Base-by-base conservation (phyloP, 2,329 filamentous ascomycete species). In the Penicillium aurantiogriseum region DNA sequence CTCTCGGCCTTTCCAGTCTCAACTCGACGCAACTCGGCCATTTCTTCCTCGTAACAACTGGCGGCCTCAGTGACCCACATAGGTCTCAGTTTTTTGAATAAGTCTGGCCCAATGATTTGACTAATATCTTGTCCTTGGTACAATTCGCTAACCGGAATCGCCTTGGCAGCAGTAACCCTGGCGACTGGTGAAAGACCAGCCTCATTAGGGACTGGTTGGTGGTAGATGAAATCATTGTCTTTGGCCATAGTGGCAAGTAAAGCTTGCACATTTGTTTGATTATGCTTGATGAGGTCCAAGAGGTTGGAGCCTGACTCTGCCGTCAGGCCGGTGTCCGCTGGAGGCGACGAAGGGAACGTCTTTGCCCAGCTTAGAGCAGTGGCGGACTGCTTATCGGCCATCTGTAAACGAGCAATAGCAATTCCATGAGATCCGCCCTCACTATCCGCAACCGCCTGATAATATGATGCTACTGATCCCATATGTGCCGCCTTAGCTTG, bases 181-280 rank as follows among this genome's bases (percentile, higher is more conserved):
- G 92, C 84, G 48, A 99, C 92, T 1, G 88, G 83, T 1, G 90
- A 79, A 13, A 99, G 79, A 29, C 88, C 88, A 4, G 92, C 90
- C 74, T 97, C 92, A 10, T 88, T 87, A 0, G 94, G 93, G 2
- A 99, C 88, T 1, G 86, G 88, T 67, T 97, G 91, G 72, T 99
- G 94, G 71, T 99, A 99, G 71, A 99, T 96, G 74, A 94, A 97
- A 72, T 99, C 94, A 66, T 99, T 99, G 74, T 99, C 94, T 69
- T 96, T 96, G 65, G 84, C 82, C 49, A 92, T 82, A 59, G 90
- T 87, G 19, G 81, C 80, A 23, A 96, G 79, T 72, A 90, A 92
- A 60, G 93, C 89, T 71, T 96, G 89, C 3, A 96, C 88, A 33
- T 86, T 88, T 0, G 89, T 81, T 29, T 90, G 77, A 67, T 97